Evolutionary conservation across 2,329 filamentous ascomycete species (phyloP), one percentile per base, ranked within the genome.

Genomic region (Colletotrichum noveboracense): DNA sequence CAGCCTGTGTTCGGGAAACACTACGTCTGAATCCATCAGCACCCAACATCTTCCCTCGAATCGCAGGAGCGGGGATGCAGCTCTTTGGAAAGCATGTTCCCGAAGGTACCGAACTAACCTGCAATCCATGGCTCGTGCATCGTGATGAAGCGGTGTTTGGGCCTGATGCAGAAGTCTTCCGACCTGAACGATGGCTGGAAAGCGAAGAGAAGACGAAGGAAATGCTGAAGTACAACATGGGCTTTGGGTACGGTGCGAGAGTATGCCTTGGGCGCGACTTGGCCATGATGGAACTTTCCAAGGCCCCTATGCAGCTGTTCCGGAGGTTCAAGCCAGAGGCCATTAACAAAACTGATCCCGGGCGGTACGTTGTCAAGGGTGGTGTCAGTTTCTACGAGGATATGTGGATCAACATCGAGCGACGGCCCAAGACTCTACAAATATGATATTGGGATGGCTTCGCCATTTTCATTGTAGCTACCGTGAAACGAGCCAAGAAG

Each of bases 201-300:
- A 83, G 80, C 12, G 83, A 87, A 34, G 66, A 65, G 16, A 83
- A 82, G 58, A 83, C 84, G 1, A 87, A 85, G 76, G 79, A 86
- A 66, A 87, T 85, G 73, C 84, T 85, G 62, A 88, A 87, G 80
- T 88, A 88, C 71, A 87, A 84, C 72, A 85, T 91, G 80, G 82
- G 81, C 0, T 91, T 90, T 74, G 89, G 88, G 0, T 88, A 89
- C 80, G 89, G 89, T 0, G 79, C 86, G 0, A 81, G 88, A 12
- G 82, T 86, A 9, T 90, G 88, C 72, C 77, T 90, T 62, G 89
- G 89, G 0, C 85, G 84, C 70, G 85, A 89, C 66, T 87, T 91
- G 74, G 89, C 88, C 2, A 84, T 87, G 79, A 89, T 90, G 87
- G 89, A 90, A 80, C 78, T 90, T 69, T 89, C 85, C 77, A 89